Evolutionary conservation across 768 basidiomycete species (phyloP).

Genomic region (Lactarius psammicola): DNA sequence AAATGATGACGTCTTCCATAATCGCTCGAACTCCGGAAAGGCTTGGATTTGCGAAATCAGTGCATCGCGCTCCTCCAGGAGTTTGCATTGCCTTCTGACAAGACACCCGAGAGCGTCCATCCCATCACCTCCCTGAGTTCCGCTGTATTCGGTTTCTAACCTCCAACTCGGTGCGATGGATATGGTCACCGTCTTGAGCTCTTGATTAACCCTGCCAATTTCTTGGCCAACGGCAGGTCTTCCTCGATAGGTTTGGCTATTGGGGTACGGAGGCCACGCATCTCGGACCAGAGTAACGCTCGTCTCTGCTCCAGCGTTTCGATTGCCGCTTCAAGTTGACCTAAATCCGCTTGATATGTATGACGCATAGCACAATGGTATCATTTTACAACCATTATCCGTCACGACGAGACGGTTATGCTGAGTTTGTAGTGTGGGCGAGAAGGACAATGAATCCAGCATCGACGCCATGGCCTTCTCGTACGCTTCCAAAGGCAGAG

Average conservation of each 20-base stretch:
- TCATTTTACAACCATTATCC: rapidly evolving
- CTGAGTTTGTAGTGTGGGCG: background rate
- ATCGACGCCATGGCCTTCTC: background rate
- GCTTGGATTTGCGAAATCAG: too few species aligned
- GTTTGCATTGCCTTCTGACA: too few species aligned
- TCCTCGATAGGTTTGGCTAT: background rate
- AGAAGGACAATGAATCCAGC: background rate
- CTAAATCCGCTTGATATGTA: background rate
- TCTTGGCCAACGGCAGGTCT: background rate
- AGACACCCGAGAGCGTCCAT: too few species aligned
- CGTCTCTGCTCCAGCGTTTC: background rate
- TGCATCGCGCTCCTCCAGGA: too few species aligned
- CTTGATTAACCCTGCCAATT: background rate
- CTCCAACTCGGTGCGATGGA: background rate
- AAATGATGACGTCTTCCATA: too few species aligned
- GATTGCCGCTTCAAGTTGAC: background rate
- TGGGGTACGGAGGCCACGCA: background rate
- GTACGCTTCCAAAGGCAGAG: background rate
- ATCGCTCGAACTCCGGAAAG: too few species aligned
- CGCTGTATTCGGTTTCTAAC: too few species aligned
- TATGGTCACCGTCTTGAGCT: background rate
- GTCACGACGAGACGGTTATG: background rate
- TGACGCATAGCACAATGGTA: background rate
- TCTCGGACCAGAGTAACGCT: background rate
- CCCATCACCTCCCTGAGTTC: too few species aligned